Conservation (phyloP, 2,329 filamentous ascomycete species). For the Fusarium hainanense region DNA sequence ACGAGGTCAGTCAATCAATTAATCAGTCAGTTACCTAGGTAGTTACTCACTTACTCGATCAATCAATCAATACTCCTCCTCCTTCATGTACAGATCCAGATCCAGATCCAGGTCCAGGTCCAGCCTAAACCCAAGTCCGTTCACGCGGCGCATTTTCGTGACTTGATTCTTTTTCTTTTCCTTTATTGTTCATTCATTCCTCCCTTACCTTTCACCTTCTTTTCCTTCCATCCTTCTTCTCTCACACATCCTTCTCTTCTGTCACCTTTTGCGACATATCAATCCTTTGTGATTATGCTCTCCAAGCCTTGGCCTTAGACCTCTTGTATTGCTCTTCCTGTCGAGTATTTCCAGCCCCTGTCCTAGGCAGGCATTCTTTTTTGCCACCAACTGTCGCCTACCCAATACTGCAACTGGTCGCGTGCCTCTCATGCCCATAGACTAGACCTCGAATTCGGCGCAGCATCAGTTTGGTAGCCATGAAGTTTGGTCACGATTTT, state of each 20-base stretch:
- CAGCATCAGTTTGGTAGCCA: constrained; percentile 51
- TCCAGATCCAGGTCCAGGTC: background rate
- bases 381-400: constrained; percentile 12
- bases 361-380: background rate
- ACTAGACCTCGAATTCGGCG: constrained; percentile 13
- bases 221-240: background rate
- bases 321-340: background rate
- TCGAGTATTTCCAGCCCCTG: constrained; percentile 5
- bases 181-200: constrained; percentile 8
- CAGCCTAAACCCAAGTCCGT: background rate
- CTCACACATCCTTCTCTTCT: background rate
- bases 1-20: constrained; percentile 25
- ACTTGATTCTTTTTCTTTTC: background rate
- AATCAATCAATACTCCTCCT: background rate
- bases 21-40: background rate
- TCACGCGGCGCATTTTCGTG: constrained; percentile 31
- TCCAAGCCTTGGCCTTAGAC: background rate
- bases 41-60: background rate
- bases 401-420: constrained; percentile 37
- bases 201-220: constrained; percentile 5
- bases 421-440: constrained; percentile 35
- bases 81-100: background rate
- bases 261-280: background rate
- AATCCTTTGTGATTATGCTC: background rate
- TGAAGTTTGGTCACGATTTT: constrained; percentile 91